Base-by-base conservation (phyloP, 257 asterid genomes). In the Solanum pinnatisectum region DNA sequence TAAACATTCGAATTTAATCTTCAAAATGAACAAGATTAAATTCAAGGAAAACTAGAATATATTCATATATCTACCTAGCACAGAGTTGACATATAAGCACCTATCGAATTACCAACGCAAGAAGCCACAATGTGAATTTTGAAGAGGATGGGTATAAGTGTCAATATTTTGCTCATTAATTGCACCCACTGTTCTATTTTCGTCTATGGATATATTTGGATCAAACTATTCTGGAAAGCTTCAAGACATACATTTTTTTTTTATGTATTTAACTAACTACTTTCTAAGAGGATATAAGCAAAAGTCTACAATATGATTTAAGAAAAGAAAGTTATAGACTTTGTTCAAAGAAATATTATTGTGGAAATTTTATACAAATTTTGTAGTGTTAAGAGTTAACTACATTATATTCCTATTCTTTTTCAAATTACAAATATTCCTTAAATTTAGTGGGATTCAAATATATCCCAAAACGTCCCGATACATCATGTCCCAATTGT, bases 391-490 rank as follows among this genome's bases (percentile, higher is more conserved):
- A 52, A 52, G 0, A 52, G 10, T 52, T 52, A 52, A 18, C 8
- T 52, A 16, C 9, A 52, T 52, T 18, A 18, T 52, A 6, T 52
- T 0, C 1, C 9, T 52, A 18, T 2, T 5, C 4, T 6, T 18
- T 52, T 52, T 52, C 10, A 18, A 52, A 16, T 52, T 52, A 18
- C 23, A 18, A 52, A 6, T 2, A 6, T 2, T 6, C 3, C 23
- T 52, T 2, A 18, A 6, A 52, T 52, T 6, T 18, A 10, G 10
- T 52, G 10, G 4, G 1, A 52, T 18, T 52, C 0, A 7, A 4
- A 52, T 52, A 52, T 4, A 52, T 52, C 0, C 4, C 10, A 18
- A 18, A 18, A 52, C 10, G 7, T 52, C 9, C 3, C 0, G 23
- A 52, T 52, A 16, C 3, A 16, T 52, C 60, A 0, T 52, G 8